Base-by-base conservation (phyloP, 208 protist species). In the Acanthamoeba castellanii region DNA sequence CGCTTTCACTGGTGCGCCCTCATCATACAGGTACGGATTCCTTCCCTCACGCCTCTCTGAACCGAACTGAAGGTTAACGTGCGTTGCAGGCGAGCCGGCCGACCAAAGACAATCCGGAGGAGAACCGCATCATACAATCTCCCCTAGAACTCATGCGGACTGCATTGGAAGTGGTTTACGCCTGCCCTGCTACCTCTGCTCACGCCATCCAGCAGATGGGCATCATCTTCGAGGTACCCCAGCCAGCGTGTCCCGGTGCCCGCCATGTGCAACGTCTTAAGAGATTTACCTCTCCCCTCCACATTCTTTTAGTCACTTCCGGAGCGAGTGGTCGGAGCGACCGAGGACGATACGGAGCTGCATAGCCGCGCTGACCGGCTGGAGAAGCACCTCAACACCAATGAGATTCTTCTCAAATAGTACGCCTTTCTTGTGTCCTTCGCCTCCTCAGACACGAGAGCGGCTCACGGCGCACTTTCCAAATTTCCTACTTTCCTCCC, bases 371-470 rank as follows among this genome's bases (percentile, higher is more conserved):
- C 76, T 30, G 88, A 93, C 57, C 32, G 57, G 8, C n/a, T 93
- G n/a, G 88, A 93, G 66, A 93, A 76, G 32, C 88, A 93, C 61
- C 50, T 93, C 57, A 55, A 66, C 55, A 32, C 88, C 47, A 74
- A 93, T 47, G 88, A 93, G 47, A 76, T 93, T 22, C 88, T 93
- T 16, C 59, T 76, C n/a, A 93, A 93, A 93, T 93, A 93, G 88
- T 93, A 93, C 47, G 37, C n/a, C 37, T 16, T 45, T 42, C 22
- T n/a, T 30, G 22, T 59, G 32, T 3, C 55, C 20, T 16, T 32
- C 34, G 25, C 25, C 81, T 76, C 68, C 14, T 34, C 68, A 20
- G n/a, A 37, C 27, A 11, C 11, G 30, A 76, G 11, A 0, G 68
- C 68, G n/a, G 18, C 76, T 30, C 76, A 52, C 47, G 11, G 47